Evolutionary conservation across 345 rosid species (phyloP), one percentile per base, ranked within the genome.

Genomic region (Citrus unshiu): DNA sequence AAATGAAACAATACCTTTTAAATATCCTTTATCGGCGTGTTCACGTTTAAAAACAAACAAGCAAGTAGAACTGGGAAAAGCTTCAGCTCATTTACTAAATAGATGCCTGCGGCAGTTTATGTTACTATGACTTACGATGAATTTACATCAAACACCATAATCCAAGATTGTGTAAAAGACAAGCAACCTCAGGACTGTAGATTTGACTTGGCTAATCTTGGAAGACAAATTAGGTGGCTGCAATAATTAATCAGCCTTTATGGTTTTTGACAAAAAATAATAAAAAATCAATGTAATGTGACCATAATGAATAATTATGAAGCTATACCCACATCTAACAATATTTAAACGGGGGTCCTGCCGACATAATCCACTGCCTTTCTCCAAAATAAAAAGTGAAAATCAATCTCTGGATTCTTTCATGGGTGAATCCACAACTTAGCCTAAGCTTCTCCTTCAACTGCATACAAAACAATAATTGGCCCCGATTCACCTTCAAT

Each of bases 121-220:
- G 12, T 19, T 34, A 35, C 70, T 1, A 66, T 25, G 24, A 34
- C 25, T 62, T 32, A 2, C 29, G 29, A 39, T 16, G 8, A 18
- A 6, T 16, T 35, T 16, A 64, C 40, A 70, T 19, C 57, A 51
- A 54, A 19, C 25, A 51, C 60, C 74, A 19, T 14, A 49, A 51
- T 24, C 39, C 74, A 72, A 34, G 49, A 72, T 32, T 72, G 58
- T 57, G 75, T 34, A 2, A 72, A 72, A 57, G 64, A 72, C 74
- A 34, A 72, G 30, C 40, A 72, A 72, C 59, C 63, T 63, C 43
- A 32, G 10, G 30, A n/a, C 46, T 22, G 21, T 32, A 18, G 49
- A 21, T 32, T 49, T 70, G 74, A 70, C 61, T 49, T 70, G 61
- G 54, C 72, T 24, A 4, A 32, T 5, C 32, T 40, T 6, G 56